A percentile compares a stretch with the other conserved stretches of the same genome.
These are phyloP conservation scores for Colletotrichum sp. DNA, from an alignment of 2,329 filamentous ascomycete genomes.

Conservation along the genomic window DNA sequence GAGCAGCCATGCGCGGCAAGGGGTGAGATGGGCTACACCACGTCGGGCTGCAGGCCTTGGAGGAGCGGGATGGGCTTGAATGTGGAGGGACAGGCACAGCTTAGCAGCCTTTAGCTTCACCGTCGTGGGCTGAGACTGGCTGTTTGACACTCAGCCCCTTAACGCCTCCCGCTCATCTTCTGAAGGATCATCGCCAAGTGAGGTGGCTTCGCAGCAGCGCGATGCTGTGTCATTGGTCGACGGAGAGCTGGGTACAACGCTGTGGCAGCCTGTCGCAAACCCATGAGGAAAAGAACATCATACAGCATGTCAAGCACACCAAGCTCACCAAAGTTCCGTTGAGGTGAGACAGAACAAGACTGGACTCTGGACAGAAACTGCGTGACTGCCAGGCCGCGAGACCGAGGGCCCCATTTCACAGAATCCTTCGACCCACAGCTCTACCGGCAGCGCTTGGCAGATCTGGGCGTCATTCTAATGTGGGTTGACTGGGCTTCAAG, in stretches of 20 bases:
- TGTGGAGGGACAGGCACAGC: not conserved
- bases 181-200: constrained; percentile 3
- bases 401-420: not conserved
- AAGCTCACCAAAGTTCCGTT: not conserved
- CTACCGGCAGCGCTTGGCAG: not conserved
- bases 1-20: not conserved
- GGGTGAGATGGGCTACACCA: not conserved
- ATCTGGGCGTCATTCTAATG: not conserved
- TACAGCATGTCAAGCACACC: not conserved
- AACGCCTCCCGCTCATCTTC: not conserved
- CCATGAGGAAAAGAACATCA: not conserved
- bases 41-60: not conserved
- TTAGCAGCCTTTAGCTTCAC: not conserved
- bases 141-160: not conserved
- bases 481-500: not conserved
- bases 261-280: not conserved
- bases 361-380: not conserved
- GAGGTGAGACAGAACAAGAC: not conserved
- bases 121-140: not conserved
- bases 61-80: constrained; percentile 4
- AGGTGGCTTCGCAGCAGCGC: not conserved
- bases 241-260: not conserved
- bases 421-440: constrained; percentile 9
- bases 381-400: not conserved
- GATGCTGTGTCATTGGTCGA: not conserved